Conservation (phyloP, 2,329 filamentous ascomycete genomes). For the Uncinocarpus reesii region DNA sequence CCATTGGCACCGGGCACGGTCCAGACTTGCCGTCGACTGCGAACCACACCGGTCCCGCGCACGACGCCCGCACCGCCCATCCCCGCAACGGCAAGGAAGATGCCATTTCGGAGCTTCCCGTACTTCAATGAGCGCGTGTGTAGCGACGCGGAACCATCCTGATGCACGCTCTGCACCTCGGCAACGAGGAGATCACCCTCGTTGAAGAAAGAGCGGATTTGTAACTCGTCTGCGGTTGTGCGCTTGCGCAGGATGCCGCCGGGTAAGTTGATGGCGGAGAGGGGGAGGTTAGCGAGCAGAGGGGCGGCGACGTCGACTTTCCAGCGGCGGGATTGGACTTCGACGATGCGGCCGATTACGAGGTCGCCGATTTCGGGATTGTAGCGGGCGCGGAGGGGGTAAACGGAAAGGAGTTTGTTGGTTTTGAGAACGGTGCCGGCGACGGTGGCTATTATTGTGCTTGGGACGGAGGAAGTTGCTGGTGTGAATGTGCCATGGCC, state of each 20-base stretch:
- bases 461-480: conserved; percentile 40
- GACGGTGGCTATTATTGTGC: conserved; percentile 75
- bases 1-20: conserved; percentile 49
- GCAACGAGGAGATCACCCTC: conserved; percentile 91
- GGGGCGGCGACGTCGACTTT: conserved; percentile 86
- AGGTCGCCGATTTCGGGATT: conserved; percentile 93
- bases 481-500: conserved; percentile 86
- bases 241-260: conserved; percentile 84
- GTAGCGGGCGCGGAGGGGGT: conserved; percentile 83
- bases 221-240: conserved; percentile 91
- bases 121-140: conserved; percentile 89
- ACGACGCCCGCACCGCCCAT: conserved; percentile 64
- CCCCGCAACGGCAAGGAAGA: conserved; percentile 73
- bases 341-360: conserved; percentile 83
- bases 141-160: conserved; percentile 73
- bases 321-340: conserved; percentile 90
- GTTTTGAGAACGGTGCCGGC: conserved; percentile 84
- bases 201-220: conserved; percentile 93
- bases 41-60: conserved; percentile 64
- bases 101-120: conserved; percentile 86
- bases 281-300: conserved; percentile 71
- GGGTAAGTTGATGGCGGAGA: conserved; percentile 86
- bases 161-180: conserved; percentile 82
- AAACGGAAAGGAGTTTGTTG: conserved; percentile 91
- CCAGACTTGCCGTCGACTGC: conserved; percentile 77